These are phyloP conservation scores for Rhodomyrtus psidioides DNA, from an alignment of 441 rosid species.

Conservation along the genomic window DNA sequence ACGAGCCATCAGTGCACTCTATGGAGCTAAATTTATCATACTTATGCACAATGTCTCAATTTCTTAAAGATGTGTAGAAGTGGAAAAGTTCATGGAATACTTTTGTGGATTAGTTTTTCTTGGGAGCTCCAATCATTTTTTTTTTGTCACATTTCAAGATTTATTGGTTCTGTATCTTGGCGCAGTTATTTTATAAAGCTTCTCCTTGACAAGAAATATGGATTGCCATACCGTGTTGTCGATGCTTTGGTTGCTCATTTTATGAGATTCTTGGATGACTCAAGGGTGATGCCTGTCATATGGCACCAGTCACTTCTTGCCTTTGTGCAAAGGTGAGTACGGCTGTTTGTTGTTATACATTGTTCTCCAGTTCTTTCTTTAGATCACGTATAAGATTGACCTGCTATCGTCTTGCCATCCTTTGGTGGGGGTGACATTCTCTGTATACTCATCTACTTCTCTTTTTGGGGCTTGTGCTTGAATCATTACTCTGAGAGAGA, in stretches of 20 bases:
- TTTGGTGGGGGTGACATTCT: not conserved
- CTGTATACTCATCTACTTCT: not conserved
- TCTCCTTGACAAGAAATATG: constrained; percentile 84
- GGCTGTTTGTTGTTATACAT: not conserved
- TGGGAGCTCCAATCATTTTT: not conserved
- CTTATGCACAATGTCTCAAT: not conserved
- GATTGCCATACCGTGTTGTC: constrained; percentile 75
- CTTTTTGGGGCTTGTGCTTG: not conserved
- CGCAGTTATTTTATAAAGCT: constrained; percentile 87
- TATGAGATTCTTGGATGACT: constrained; percentile 64
- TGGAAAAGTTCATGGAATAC: not conserved
- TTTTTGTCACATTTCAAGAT: not conserved
- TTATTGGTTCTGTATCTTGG: not conserved
- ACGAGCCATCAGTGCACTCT: not conserved
- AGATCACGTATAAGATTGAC: not conserved
- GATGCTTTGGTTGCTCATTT: constrained; percentile 75
- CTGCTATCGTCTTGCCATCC: not conserved
- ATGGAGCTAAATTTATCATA: not conserved
- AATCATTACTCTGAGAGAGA: not conserved
- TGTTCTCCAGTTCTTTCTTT: not conserved
- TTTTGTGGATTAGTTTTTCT: not conserved
- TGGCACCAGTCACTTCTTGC: constrained; percentile 95
- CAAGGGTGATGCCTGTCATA: constrained; percentile 85
- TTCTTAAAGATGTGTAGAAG: not conserved
- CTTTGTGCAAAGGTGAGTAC: constrained; percentile 69